phyloP scores from a whole-genome alignment of 164 flowering plant genomes.

The Piper longum region DNA sequence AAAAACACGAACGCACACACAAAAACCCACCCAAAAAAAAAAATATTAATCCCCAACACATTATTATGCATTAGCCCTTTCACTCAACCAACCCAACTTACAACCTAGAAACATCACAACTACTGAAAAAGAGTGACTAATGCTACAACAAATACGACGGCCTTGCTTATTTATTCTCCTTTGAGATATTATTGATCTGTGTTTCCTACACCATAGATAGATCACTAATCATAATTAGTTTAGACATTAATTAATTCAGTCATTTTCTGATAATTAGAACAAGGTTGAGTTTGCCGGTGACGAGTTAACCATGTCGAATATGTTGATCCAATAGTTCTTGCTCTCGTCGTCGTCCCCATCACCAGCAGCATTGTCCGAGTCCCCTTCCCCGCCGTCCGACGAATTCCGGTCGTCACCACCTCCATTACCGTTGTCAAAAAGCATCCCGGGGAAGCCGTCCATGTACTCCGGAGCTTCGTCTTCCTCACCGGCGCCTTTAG shows the following conservation, averaged over 20 bases:
- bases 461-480: background rate
- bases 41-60: background rate
- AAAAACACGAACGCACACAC: too few species aligned
- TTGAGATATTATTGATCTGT: background rate
- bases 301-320: slow-evolving; percentile 68
- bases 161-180: background rate
- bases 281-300: slow-evolving; percentile 15
- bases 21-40: background rate
- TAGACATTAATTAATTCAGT: too few species aligned
- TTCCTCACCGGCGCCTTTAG: background rate
- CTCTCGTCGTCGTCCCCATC: slow-evolving; percentile 32
- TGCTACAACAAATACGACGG: background rate
- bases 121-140: background rate
- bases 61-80: background rate
- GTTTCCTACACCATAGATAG: background rate
- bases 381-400: background rate
- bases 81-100: background rate
- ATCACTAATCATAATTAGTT: background rate
- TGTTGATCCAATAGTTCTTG: slow-evolving; percentile 77
- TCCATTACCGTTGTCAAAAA: background rate
- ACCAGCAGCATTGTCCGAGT: slow-evolving; percentile 5
- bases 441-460: slow-evolving; percentile 5
- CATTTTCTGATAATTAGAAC: background rate
- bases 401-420: background rate
- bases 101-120: background rate